Percentiles rank a stretch among this genome's conserved stretches.
These are phyloP conservation scores for Septoria linicola DNA, from an alignment of 2,329 filamentous ascomycete species.

Conservation along the genomic window DNA sequence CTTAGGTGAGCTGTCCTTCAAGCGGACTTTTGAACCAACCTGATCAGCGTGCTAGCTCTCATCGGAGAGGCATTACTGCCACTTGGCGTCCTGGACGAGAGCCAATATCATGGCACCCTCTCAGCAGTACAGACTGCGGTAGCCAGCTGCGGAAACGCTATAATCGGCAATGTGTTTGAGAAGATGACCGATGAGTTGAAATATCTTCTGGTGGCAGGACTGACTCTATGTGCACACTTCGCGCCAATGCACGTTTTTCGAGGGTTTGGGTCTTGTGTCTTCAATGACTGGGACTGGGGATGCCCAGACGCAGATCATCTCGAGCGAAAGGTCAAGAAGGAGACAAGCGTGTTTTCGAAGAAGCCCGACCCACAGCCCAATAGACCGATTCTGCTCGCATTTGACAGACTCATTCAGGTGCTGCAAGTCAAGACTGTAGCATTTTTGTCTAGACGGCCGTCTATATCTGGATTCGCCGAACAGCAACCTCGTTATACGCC, in stretches of 20 bases:
- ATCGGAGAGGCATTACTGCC: constrained; percentile 21
- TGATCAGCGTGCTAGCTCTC: constrained; percentile 9
- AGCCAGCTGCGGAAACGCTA: constrained; percentile 11
- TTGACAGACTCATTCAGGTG: constrained; percentile 20
- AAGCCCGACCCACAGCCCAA: constrained; percentile 23
- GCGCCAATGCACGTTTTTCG: constrained; percentile 25
- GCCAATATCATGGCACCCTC: constrained; percentile 16
- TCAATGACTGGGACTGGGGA: constrained; percentile 25
- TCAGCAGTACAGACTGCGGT: constrained; percentile 20
- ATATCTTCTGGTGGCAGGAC: constrained; percentile 17
- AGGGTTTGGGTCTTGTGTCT: constrained; percentile 25
- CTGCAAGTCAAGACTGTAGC: constrained; percentile 23
- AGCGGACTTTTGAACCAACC: too few relatives aligned
- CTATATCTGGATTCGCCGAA: constrained; percentile 18
- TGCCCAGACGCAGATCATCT: constrained; percentile 18
- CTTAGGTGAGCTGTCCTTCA: too few relatives aligned
- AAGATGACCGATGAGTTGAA: constrained; percentile 21
- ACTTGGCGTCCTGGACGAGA: constrained; percentile 19
- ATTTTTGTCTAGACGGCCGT: constrained; percentile 16
- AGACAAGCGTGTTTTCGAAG: constrained; percentile 18
- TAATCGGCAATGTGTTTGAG: constrained; percentile 14
- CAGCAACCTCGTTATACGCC: constrained; percentile 14
- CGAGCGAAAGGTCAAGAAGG: constrained; percentile 22
- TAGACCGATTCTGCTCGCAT: constrained; percentile 15
- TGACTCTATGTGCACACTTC: constrained; percentile 22